Conservation (phyloP, 352 stramenopile genomes). For the Aphanomyces cochlioides region DNA sequence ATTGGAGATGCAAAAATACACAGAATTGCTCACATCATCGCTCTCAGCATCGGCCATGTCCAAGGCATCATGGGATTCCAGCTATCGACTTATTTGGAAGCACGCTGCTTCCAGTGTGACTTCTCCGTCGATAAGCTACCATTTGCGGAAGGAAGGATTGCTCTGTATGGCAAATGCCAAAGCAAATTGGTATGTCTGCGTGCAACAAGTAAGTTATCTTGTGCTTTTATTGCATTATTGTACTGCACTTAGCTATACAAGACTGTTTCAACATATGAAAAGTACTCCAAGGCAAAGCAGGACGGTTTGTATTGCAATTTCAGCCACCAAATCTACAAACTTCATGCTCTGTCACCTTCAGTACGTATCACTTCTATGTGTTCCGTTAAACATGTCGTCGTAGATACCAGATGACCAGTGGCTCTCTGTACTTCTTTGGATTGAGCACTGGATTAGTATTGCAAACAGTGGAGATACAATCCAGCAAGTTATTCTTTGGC, state of each 20-base stretch:
- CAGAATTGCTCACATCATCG: background rate
- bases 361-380: background rate
- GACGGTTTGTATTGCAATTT: slow-evolving; percentile 18
- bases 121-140: slow-evolving; percentile 3
- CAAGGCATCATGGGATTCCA: slow-evolving; percentile 24
- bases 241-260: slow-evolving; percentile 11
- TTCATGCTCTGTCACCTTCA: background rate
- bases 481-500: background rate
- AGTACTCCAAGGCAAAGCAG: slow-evolving; percentile 16
- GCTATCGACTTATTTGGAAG: slow-evolving; percentile 27
- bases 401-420: background rate
- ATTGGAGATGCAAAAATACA: slow-evolving; percentile 10
- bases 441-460: slow-evolving; percentile 22
- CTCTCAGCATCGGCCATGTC: slow-evolving; percentile 1
- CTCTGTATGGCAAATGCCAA: slow-evolving; percentile 12
- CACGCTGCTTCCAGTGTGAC: background rate
- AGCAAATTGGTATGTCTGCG: background rate
- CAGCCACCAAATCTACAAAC: background rate
- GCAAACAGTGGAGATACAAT: background rate
- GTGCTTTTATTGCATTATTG: slow-evolving; percentile 10
- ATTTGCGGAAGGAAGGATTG: slow-evolving; percentile 19
- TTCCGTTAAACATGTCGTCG: background rate
- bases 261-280: slow-evolving; percentile 16
- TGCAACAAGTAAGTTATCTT: slow-evolving; percentile 19
- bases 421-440: slow-evolving; percentile 14